Evolutionary conservation across 495 filamentous ascomycete species (phyloP).

Genomic region (Penicillium bialowiezense): DNA sequence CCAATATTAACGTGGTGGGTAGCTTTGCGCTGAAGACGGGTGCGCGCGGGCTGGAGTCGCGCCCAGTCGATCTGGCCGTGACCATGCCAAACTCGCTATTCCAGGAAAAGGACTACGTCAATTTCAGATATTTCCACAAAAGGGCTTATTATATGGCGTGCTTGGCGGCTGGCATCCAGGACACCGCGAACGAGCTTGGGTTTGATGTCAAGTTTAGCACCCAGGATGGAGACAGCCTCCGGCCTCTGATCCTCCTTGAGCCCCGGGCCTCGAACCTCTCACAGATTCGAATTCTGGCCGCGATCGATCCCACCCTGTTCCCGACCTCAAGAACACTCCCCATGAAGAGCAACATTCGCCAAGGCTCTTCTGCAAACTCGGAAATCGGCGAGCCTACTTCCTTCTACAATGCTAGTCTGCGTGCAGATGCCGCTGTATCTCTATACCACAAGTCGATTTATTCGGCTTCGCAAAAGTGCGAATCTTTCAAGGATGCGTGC

Average conservation of each 20-base stretch:
- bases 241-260: conserved; percentile 65
- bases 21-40: conserved; percentile 79
- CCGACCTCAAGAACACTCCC: conserved; percentile 64
- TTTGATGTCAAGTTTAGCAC: conserved; percentile 61
- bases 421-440: conserved; percentile 70
- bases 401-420: conserved; percentile 84
- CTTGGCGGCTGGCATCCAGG: conserved; percentile 65
- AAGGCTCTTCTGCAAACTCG: conserved; percentile 25
- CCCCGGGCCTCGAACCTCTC: conserved; percentile 32
- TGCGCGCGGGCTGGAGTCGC: conserved; percentile 52
- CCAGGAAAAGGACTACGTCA: conserved; percentile 91
- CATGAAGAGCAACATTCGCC: conserved; percentile 66
- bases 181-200: conserved; percentile 41
- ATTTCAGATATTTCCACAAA: conserved; percentile 93
- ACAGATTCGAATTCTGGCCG: conserved; percentile 75
- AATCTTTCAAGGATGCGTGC: conserved; percentile 76
- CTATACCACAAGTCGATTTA: conserved; percentile 72
- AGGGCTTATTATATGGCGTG: conserved; percentile 87
- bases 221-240: conserved; percentile 73
- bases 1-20: conserved; percentile 81
- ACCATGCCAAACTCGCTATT: conserved; percentile 78
- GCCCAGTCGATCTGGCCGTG: conserved; percentile 76
- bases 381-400: conserved; percentile 57
- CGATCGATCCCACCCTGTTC: conserved; percentile 64
- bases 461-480: conserved; percentile 59